phyloP scores from a whole-genome alignment of 2,329 filamentous ascomycete species.

The Pseudogymnoascus sp. region DNA sequence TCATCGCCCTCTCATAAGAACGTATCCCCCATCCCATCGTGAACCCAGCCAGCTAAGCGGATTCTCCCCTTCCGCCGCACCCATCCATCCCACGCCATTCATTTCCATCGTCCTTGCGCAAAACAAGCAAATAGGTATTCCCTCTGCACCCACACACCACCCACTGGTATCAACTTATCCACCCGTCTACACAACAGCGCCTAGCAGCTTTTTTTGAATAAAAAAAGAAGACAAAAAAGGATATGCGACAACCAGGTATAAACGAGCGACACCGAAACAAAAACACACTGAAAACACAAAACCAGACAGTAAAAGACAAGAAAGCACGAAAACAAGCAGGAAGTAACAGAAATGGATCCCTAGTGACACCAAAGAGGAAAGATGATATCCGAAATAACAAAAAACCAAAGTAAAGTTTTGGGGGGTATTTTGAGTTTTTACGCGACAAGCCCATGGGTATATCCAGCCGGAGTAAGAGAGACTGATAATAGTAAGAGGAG shows the following conservation, averaged over 20 bases:
- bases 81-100: background rate
- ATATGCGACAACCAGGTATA: background rate
- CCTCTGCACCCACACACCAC: background rate
- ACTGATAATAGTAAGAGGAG: slow-evolving; percentile 6
- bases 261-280: background rate
- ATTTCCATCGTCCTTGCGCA: slow-evolving; percentile 1
- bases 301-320: background rate
- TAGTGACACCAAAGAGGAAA: background rate
- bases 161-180: slow-evolving; percentile 1
- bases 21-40: background rate
- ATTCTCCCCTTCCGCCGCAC: background rate
- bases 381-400: slow-evolving; percentile 5
- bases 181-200: background rate
- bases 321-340: background rate
- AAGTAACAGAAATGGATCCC: background rate
- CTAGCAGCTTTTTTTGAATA: background rate
- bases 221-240: background rate
- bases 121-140: slow-evolving; percentile 8
- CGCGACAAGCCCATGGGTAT: slow-evolving; percentile 8
- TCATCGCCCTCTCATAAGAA: slow-evolving; percentile 1
- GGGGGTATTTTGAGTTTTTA: slow-evolving; percentile 6
- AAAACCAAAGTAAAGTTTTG: background rate
- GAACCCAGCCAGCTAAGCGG: background rate
- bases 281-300: background rate
- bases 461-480: slow-evolving; percentile 6